phyloP scores from a whole-genome alignment of 352 stramenopile species.

The Pythium oligandrum region DNA sequence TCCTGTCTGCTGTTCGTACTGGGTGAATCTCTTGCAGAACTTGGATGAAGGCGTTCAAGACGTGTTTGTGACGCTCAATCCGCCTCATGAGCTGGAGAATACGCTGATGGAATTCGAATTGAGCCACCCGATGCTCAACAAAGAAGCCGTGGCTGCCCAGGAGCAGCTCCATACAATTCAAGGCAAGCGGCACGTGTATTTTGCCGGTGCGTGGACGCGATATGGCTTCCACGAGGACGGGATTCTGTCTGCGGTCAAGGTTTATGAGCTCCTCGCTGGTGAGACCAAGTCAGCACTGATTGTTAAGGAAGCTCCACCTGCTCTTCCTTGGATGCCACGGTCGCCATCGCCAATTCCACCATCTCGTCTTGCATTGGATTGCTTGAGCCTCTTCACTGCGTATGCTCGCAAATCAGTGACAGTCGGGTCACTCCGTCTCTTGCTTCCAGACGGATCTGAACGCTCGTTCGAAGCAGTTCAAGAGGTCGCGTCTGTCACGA shows the following conservation, averaged over 20 bases:
- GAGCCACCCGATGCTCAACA: conserved; percentile 81
- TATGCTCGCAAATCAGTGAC: conserved; percentile 17
- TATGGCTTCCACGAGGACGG: conserved; percentile 92
- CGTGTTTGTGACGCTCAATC: conserved; percentile 89
- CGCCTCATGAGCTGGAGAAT: conserved; percentile 42
- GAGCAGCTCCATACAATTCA: conserved; percentile 45
- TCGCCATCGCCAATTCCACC: conserved; percentile 16
- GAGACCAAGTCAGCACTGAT: no score
- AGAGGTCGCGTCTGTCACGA: conserved; percentile 1
- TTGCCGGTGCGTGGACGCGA: conserved; percentile 81
- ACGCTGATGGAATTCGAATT: conserved; percentile 42
- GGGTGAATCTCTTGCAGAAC: conserved; percentile 85
- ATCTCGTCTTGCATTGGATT: conserved; percentile 10
- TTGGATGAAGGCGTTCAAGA: conserved; percentile 42
- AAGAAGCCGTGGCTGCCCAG: conserved; percentile 44
- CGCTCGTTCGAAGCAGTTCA: conserved; percentile 6
- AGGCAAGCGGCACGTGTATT: conserved; percentile 80
- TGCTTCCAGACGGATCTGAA: conserved; percentile 19
- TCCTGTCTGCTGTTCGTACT: conserved; percentile 70
- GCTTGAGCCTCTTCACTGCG: conserved; percentile 13
- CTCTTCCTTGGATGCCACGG: conserved; percentile 13
- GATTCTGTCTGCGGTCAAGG: conserved; percentile 21
- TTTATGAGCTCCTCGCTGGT: conserved; percentile 7
- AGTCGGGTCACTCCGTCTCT: conserved; percentile 8
- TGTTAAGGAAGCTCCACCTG: background rate